phyloP scores from a whole-genome alignment of 2,329 filamentous ascomycete species.

The Neurospora sp. region DNA sequence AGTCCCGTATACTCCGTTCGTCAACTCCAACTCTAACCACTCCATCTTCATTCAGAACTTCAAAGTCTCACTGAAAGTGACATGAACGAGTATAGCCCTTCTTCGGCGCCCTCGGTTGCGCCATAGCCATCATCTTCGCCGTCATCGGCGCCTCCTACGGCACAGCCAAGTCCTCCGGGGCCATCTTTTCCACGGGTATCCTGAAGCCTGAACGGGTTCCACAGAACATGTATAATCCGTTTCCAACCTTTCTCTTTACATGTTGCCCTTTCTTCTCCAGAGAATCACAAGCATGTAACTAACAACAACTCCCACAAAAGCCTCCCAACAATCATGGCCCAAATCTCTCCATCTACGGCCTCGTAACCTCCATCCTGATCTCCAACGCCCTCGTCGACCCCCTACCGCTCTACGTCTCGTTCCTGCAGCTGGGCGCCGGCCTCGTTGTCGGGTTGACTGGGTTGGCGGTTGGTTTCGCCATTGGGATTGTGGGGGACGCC shows the following conservation, averaged over 20 bases:
- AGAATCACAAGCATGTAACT: neutral
- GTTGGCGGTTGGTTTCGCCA: conserved; percentile 75
- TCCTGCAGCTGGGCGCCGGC: conserved; percentile 78
- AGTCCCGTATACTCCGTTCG: conserved; percentile 37
- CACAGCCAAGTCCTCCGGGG: conserved; percentile 97
- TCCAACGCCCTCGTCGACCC: conserved; percentile 66
- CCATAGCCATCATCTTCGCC: conserved; percentile 43
- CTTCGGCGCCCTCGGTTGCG: conserved; percentile 95
- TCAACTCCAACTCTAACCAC: conserved; percentile 2
- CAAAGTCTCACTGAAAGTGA: neutral
- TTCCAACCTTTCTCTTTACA: neutral
- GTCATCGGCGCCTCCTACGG: conserved; percentile 78
- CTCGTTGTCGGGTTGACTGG: conserved; percentile 71
- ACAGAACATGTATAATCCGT: conserved; percentile 8
- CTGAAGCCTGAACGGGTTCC: conserved; percentile 66
- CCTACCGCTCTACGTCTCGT: conserved; percentile 62
- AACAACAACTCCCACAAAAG: conserved; percentile 24
- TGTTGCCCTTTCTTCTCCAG: neutral
- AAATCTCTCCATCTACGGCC: conserved; percentile 99
- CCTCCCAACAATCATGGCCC: conserved; percentile 99
- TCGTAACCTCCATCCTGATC: conserved; percentile 79
- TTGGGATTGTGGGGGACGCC: conserved; percentile 80
- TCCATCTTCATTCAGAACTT: neutral
- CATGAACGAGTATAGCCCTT: conserved; percentile 47
- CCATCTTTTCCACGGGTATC: conserved; percentile 96